Percentiles rank a stretch among this genome's conserved stretches.
These are phyloP conservation scores for Acorus calamus DNA, from an alignment of 106 monocot species.

Conservation along the genomic window DNA sequence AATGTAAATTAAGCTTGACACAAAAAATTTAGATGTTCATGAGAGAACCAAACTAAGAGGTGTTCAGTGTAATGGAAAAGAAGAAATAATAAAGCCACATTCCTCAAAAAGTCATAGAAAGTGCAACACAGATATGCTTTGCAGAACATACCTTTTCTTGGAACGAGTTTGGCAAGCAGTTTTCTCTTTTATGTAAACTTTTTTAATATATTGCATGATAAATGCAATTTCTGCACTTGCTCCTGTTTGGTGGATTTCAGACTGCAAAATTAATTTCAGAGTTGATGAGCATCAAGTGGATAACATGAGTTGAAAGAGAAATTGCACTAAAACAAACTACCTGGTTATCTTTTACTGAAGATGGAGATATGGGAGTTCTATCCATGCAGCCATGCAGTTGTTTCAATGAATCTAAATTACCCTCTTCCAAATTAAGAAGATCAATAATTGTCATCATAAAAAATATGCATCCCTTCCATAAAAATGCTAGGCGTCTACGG, in stretches of 20 bases:
- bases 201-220: slow-evolving; percentile 7
- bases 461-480: slow-evolving; percentile 39
- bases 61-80: too few species aligned
- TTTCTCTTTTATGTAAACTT: too few species aligned
- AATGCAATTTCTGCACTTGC: slow-evolving; percentile 16
- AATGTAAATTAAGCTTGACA: too few species aligned
- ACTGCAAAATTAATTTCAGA: slow-evolving; percentile 3
- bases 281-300: not conserved
- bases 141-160: too few species aligned
- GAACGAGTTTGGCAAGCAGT: too few species aligned
- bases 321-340: not conserved
- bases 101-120: too few species aligned
- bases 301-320: not conserved
- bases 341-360: slow-evolving; percentile 1
- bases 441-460: slow-evolving; percentile 38
- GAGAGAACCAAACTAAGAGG: too few species aligned
- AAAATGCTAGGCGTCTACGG: slow-evolving; percentile 19
- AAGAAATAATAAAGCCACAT: too few species aligned
- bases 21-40: too few species aligned
- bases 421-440: slow-evolving; percentile 28
- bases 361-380: not conserved
- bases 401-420: slow-evolving; percentile 13
- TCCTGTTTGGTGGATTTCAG: not conserved
- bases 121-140: too few species aligned
- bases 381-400: not conserved